Evolutionary conservation across 1,284 basidiomycete genomes (phyloP).

Genomic region (Porogramme epimiltina): DNA sequence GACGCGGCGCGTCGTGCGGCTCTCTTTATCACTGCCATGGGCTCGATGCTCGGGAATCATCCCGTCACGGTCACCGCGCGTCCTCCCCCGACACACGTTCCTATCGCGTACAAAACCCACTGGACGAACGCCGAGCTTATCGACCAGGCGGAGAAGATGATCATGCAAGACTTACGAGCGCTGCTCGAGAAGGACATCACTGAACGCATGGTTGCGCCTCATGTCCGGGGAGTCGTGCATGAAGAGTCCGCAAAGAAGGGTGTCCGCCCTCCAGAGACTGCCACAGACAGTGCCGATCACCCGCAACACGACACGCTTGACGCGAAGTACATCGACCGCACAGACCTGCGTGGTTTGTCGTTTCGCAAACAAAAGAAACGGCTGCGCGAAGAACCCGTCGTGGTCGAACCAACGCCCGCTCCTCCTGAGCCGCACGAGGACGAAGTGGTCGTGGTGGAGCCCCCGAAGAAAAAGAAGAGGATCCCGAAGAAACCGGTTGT

Average conservation of each 20-base stretch:
- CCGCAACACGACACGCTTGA: constrained; percentile 21
- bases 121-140: constrained; percentile 65
- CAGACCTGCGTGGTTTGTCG: constrained; percentile 62
- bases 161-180: constrained; percentile 62
- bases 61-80: constrained; percentile 60
- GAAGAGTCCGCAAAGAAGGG: constrained; percentile 46
- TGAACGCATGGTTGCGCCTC: constrained; percentile 61
- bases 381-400: constrained; percentile 30
- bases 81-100: constrained; percentile 41
- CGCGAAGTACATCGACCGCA: constrained; percentile 15
- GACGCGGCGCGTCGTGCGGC: constrained; percentile 64
- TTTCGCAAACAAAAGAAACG: constrained; percentile 66
- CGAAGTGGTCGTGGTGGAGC: constrained; percentile 41
- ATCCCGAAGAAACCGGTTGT: constrained; percentile 31
- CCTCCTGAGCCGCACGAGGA: constrained; percentile 22
- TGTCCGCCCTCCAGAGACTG: constrained; percentile 25
- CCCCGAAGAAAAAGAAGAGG: constrained; percentile 49
- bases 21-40: constrained; percentile 52
- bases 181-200: constrained; percentile 72
- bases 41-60: constrained; percentile 57
- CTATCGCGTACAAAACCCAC: constrained; percentile 43
- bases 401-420: constrained; percentile 21
- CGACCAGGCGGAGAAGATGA: constrained; percentile 58
- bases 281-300: no score
- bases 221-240: constrained; percentile 55